Conservation (phyloP, 208 protist genomes). For the Perkinsela sp. region DNA sequence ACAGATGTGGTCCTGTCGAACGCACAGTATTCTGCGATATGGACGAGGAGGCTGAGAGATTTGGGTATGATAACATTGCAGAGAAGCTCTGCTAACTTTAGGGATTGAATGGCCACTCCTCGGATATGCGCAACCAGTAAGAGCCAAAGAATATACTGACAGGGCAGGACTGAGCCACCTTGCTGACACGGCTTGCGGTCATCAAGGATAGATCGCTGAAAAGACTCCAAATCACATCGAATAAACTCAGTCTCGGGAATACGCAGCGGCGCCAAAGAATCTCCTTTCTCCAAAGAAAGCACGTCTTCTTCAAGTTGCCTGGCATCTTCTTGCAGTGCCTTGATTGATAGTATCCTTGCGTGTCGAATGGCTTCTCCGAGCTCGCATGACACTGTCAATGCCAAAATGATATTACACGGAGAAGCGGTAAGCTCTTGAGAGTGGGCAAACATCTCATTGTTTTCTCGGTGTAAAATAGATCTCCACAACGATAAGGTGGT, state of each 20-base stretch:
- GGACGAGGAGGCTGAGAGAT: neutral
- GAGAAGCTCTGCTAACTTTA: neutral
- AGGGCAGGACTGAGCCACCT: too few relatives aligned
- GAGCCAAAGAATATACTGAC: neutral
- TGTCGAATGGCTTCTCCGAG: too few relatives aligned
- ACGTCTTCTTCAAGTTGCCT: too few relatives aligned
- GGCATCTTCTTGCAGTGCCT: too few relatives aligned
- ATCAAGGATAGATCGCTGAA: too few relatives aligned
- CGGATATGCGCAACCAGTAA: neutral
- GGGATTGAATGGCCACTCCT: neutral
- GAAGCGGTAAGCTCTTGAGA: neutral
- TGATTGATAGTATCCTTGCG: too few relatives aligned
- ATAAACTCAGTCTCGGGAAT: too few relatives aligned
- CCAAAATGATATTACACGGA: neutral
- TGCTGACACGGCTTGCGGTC: too few relatives aligned
- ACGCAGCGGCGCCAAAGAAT: too few relatives aligned
- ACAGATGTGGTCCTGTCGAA: too few relatives aligned
- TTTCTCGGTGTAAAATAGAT: neutral
- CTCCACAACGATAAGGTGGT: neutral
- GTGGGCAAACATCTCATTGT: neutral
- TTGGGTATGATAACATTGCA: neutral
- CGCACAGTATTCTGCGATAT: neutral
- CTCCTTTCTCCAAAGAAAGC: too few relatives aligned
- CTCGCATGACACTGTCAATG: neutral
- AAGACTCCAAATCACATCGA: too few relatives aligned